Conservation (phyloP, 495 filamentous ascomycete genomes). For the Viridothelium virens region DNA sequence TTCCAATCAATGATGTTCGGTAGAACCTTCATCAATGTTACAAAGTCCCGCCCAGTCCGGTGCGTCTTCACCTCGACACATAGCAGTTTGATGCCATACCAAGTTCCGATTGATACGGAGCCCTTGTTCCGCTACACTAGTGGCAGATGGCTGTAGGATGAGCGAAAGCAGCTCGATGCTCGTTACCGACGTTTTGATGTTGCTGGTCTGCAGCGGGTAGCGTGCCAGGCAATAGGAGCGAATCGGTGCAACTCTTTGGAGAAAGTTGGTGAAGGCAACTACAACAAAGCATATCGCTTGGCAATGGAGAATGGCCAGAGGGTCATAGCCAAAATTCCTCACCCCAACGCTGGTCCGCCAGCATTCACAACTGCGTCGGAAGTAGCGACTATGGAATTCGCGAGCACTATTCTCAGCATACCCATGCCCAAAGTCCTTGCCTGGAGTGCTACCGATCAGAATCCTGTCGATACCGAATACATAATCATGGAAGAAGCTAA, state of each 20-base stretch:
- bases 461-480: slow-evolving; percentile 18
- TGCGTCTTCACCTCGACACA: background rate
- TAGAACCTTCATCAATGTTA: background rate
- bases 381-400: slow-evolving; percentile 11
- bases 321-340: slow-evolving; percentile 17
- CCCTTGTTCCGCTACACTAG: slow-evolving; percentile 22
- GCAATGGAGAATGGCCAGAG: slow-evolving; percentile 16
- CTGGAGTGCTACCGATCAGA: slow-evolving; percentile 16
- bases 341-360: slow-evolving; percentile 19
- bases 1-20: background rate
- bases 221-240: slow-evolving; percentile 14
- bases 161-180: slow-evolving; percentile 16
- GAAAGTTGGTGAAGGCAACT: slow-evolving; percentile 15
- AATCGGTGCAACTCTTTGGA: background rate
- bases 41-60: background rate
- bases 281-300: slow-evolving; percentile 19
- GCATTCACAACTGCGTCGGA: slow-evolving; percentile 13
- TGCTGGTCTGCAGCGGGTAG: slow-evolving; percentile 2
- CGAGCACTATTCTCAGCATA: slow-evolving; percentile 6
- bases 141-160: slow-evolving; percentile 21
- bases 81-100: background rate
- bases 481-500: slow-evolving; percentile 18
- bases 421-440: slow-evolving; percentile 14
- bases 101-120: background rate
- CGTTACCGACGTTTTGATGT: slow-evolving; percentile 16